A percentile compares a stretch with the other conserved stretches of the same genome.
These are phyloP conservation scores for Parathielavia appendiculata DNA, from an alignment of 495 filamentous ascomycete species.

Conservation along the genomic window DNA sequence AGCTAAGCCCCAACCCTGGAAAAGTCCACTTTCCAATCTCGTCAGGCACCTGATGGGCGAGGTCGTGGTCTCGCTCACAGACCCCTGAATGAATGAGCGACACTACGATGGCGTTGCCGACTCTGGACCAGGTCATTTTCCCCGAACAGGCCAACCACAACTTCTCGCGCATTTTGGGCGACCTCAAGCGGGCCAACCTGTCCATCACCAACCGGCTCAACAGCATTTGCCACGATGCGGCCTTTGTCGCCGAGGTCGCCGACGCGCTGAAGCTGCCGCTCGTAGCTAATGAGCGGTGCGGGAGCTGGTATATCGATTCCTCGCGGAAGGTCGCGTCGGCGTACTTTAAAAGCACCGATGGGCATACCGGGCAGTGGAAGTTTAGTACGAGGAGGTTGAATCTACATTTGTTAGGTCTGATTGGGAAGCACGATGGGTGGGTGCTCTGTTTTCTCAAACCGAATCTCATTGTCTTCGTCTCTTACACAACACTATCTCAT, in stretches of 20 bases:
- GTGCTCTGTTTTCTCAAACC: slow-evolving; percentile 11
- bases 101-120: slow-evolving; percentile 21
- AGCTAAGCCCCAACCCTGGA: too few relatives aligned
- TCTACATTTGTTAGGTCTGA: slow-evolving; percentile 64
- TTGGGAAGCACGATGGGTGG: slow-evolving; percentile 60
- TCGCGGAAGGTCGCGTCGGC: slow-evolving; percentile 59
- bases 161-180: slow-evolving; percentile 49
- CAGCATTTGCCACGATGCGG: slow-evolving; percentile 64
- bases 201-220: slow-evolving; percentile 72
- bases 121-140: slow-evolving; percentile 45
- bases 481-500: too few relatives aligned
- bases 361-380: slow-evolving; percentile 82
- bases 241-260: slow-evolving; percentile 57
- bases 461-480: background rate
- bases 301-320: slow-evolving; percentile 88
- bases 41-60: too few relatives aligned
- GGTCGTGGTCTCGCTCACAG: too few relatives aligned
- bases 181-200: slow-evolving; percentile 67
- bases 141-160: slow-evolving; percentile 49
- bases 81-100: background rate
- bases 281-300: slow-evolving; percentile 90
- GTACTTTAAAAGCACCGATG: slow-evolving; percentile 98
- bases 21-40: too few relatives aligned
- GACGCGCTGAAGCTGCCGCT: slow-evolving; percentile 59
- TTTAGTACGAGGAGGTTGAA: slow-evolving; percentile 84